Conservation (phyloP, 305 asterid species). For the Galium porrigens region DNA sequence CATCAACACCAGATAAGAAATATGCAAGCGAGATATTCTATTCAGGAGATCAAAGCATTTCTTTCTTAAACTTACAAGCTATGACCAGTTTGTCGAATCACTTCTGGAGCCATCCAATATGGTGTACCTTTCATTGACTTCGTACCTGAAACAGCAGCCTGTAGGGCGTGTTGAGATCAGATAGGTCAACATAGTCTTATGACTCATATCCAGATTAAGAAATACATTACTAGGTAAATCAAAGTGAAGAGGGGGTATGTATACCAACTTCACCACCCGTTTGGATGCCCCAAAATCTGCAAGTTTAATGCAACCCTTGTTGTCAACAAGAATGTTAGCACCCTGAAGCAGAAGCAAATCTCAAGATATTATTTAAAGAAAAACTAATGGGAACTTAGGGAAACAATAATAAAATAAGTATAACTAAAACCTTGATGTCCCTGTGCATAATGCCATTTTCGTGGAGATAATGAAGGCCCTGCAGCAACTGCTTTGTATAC, state of each 20-base stretch:
- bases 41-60: slow-evolving; percentile 3
- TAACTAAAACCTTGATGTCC: slow-evolving; percentile 61
- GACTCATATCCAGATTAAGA: background rate
- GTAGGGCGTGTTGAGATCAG: slow-evolving; percentile 25
- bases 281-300: slow-evolving; percentile 96
- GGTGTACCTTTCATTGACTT: slow-evolving; percentile 99
- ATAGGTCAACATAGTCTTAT: background rate
- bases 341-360: slow-evolving; percentile 33
- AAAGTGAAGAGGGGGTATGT: slow-evolving; percentile 13
- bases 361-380: background rate
- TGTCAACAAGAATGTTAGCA: slow-evolving; percentile 88
- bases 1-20: background rate
- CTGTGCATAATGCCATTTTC: slow-evolving; percentile 80
- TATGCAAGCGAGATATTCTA: background rate
- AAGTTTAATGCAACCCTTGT: slow-evolving; percentile 83
- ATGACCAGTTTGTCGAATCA: slow-evolving; percentile 94
- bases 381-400: background rate
- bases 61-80: slow-evolving; percentile 57
- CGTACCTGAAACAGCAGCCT: slow-evolving; percentile 90
- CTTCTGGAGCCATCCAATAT: slow-evolving; percentile 99
- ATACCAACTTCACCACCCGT: slow-evolving; percentile 78
- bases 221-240: slow-evolving; percentile 6
- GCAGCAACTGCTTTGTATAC: slow-evolving; percentile 73
- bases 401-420: background rate
- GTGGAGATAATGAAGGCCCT: slow-evolving; percentile 74